Base-by-base conservation (phyloP, 768 basidiomycete species). In the Xerocomus brunneocitrinus region DNA sequence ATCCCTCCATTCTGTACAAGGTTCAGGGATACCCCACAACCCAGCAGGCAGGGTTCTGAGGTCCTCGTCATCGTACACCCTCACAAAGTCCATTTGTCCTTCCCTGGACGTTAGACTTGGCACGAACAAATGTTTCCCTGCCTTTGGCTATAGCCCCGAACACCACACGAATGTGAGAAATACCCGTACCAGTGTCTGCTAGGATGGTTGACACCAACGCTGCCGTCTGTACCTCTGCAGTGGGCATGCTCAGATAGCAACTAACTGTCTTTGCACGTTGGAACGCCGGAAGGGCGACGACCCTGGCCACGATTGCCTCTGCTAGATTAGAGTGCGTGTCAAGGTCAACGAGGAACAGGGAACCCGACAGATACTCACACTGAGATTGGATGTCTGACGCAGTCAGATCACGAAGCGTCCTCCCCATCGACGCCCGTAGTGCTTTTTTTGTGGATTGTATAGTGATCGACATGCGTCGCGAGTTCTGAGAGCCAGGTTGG, bases 181-280 rank as follows among this genome's bases (percentile, higher is more conserved):
- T 5, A 49, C 45, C 12, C 80, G 41, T 54, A 88, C 88, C 82
- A 9, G 71, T 49, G 60, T 68, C 67, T 22, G 71, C 63, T n/a
- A 90, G 65, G 50, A 90, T 76, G 13, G 73, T 72, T 10, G 75
- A 65, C 10, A 80, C 74, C 34, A 91, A 57, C 0, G 63, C 62
- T 4, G 74, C 62, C 0, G 89, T 91, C 60, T 84, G 77, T 25
- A 83, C 74, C 60, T 91, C 89, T 4, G 78, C 85, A 2, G 76
- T 65, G 10, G 87, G 86, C 89, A 91, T 90, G 68, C 82, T 90
- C 39, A 91, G 73, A 65, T 86, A 91, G 67, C 89, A 91, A 71
- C 87, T 83, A 30, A 90, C 66, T 5, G 73, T 73, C 47, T 67
- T 75, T 47, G 75, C 76, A 36, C 62, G 61, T 34, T 74, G 67